Evolutionary conservation across 257 asterid genomes (phyloP).

Genomic region (Echium plantagineum): DNA sequence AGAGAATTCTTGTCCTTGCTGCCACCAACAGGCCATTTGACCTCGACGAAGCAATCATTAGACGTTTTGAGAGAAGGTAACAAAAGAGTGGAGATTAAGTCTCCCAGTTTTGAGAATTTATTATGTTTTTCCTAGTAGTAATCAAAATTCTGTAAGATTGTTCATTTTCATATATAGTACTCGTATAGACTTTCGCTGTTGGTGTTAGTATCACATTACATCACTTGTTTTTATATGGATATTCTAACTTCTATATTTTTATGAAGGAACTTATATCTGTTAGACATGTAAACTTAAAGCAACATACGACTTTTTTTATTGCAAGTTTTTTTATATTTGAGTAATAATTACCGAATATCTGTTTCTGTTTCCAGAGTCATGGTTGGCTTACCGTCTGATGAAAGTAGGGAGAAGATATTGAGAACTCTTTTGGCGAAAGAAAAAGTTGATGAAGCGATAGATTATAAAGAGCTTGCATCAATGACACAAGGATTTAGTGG

Average conservation of each 20-base stretch:
- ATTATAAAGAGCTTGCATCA: constrained; percentile 56
- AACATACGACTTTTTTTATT: neutral
- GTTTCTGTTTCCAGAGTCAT: constrained; percentile 39
- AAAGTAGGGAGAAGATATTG: constrained; percentile 59
- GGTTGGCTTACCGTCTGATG: constrained; percentile 74
- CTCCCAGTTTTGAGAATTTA: neutral
- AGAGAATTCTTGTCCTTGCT: constrained; percentile 75
- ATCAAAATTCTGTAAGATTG: neutral
- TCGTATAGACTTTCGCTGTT: neutral
- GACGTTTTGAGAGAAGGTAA: constrained; percentile 88
- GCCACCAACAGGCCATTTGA: constrained; percentile 89
- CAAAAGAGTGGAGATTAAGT: too few species aligned
- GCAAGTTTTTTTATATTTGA: neutral
- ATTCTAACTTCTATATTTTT: neutral
- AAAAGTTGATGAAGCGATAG: constrained; percentile 42
- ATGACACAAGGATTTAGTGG: constrained; percentile 25
- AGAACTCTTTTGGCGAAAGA: constrained; percentile 66
- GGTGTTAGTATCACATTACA: neutral
- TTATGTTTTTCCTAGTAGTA: neutral
- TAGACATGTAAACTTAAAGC: neutral
- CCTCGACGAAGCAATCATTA: constrained; percentile 83
- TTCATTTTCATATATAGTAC: neutral
- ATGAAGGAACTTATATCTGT: neutral
- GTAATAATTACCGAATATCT: neutral
- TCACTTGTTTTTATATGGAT: neutral